A percentile compares a stretch with the other conserved stretches of the same genome.
These are phyloP conservation scores for Blastosporella zonata DNA, from an alignment of 1,284 basidiomycete species.

Conservation along the genomic window DNA sequence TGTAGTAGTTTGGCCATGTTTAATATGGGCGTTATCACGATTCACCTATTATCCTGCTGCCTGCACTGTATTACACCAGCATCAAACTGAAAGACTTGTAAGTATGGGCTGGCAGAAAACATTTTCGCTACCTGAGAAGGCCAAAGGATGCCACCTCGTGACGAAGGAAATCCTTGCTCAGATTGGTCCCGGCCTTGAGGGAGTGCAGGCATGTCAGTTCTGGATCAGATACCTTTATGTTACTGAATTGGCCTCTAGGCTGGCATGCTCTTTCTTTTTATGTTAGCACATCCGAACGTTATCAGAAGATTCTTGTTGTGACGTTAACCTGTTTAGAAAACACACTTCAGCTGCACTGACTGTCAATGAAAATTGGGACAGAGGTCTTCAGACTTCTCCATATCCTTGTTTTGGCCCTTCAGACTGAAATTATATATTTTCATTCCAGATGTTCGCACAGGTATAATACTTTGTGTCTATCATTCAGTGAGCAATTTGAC, in stretches of 20 bases:
- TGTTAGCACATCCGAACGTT: conserved; percentile 39
- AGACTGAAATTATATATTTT: not conserved
- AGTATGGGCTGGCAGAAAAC: conserved; percentile 91
- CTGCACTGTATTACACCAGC: no score
- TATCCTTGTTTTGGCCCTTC: not conserved
- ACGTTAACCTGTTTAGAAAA: conserved; percentile 47
- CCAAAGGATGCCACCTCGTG: conserved; percentile 84
- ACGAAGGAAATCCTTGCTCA: conserved; percentile 75
- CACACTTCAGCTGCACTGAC: conserved; percentile 90
- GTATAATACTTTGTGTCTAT: conserved; percentile 23
- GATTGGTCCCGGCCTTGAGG: conserved; percentile 71
- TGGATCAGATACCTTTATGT: not conserved
- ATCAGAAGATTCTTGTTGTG: not conserved
- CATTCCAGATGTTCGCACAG: conserved; percentile 55
- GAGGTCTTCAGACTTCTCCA: conserved; percentile 39
- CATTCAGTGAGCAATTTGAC: not conserved
- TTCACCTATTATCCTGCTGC: no score
- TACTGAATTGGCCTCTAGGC: conserved; percentile 36
- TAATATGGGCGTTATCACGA: no score
- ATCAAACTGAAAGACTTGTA: no score
- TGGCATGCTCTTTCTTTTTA: conserved; percentile 75
- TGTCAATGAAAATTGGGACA: conserved; percentile 84
- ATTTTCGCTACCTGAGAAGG: conserved; percentile 60
- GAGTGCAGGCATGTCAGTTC: conserved; percentile 52
- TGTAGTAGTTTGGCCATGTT: conserved; percentile 3